Evolutionary conservation across 2,329 filamentous ascomycete genomes (phyloP).

Genomic region (Lachnellula hyalina): DNA sequence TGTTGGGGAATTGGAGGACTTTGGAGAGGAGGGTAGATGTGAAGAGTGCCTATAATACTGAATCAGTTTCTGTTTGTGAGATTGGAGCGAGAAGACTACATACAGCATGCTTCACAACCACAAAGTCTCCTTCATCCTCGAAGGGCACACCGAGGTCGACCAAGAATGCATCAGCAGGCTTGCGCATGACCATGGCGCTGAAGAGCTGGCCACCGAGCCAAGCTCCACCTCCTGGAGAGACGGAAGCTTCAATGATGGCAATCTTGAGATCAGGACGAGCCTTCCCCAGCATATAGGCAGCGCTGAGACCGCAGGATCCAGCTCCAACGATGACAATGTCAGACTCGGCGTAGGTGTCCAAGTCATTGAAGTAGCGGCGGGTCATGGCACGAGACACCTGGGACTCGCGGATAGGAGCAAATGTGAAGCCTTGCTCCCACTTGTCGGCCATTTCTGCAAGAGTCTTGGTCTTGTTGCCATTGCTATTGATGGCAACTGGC

Average conservation of each 20-base stretch:
- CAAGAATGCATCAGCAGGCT: conserved; percentile 82
- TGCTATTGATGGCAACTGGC: conserved; percentile 40
- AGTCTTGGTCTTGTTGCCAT: conserved; percentile 35
- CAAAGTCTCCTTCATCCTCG: conserved; percentile 82
- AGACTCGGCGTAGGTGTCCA: conserved; percentile 84
- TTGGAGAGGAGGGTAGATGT: conserved; percentile 81
- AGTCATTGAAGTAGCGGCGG: conserved; percentile 83
- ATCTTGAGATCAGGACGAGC: conserved; percentile 86
- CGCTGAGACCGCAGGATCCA: conserved; percentile 79
- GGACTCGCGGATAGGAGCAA: conserved; percentile 82
- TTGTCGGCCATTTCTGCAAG: conserved; percentile 64
- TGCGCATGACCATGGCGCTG: conserved; percentile 92
- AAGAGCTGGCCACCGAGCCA: conserved; percentile 95
- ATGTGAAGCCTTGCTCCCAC: conserved; percentile 70
- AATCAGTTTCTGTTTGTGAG: background rate
- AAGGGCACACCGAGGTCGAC: conserved; percentile 75
- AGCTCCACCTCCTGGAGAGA: conserved; percentile 81
- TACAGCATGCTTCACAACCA: conserved; percentile 84
- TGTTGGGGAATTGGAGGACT: conserved; percentile 79
- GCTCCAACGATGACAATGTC: conserved; percentile 93
- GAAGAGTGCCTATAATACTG: conserved; percentile 58
- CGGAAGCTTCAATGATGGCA: conserved; percentile 82
- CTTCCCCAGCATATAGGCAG: conserved; percentile 79
- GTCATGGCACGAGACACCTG: conserved; percentile 94
- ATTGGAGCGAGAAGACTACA: background rate